A percentile compares a stretch with the other conserved stretches of the same genome.
Evolutionary conservation across 2,329 filamentous ascomycete species (phyloP).

Genomic region (Penicillium expansum): DNA sequence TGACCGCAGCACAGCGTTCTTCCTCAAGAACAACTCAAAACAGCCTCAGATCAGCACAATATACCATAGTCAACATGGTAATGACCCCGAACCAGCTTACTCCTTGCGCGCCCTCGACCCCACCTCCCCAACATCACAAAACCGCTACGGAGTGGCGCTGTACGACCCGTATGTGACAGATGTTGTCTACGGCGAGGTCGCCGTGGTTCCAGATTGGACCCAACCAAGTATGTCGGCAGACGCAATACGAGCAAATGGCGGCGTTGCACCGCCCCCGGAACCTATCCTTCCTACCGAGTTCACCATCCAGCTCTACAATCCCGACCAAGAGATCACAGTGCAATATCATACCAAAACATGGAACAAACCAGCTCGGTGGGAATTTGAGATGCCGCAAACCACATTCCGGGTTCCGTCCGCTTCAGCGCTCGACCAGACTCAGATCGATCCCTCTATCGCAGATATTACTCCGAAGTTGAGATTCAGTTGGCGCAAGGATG

Average conservation of each 20-base stretch:
- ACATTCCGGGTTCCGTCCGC: slow-evolving; percentile 78
- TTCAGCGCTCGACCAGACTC: slow-evolving; percentile 73
- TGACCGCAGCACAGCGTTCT: slow-evolving; percentile 51
- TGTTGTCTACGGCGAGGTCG: slow-evolving; percentile 81
- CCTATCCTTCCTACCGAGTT: slow-evolving; percentile 76
- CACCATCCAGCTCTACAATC: slow-evolving; percentile 87
- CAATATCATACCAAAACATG: slow-evolving; percentile 69
- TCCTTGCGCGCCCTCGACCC: slow-evolving; percentile 75
- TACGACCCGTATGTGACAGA: slow-evolving; percentile 78
- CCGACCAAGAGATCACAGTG: slow-evolving; percentile 76
- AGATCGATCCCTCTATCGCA: slow-evolving; percentile 57
- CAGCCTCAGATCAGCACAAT: slow-evolving; percentile 39
- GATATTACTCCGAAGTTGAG: slow-evolving; percentile 67
- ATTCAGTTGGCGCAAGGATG: slow-evolving; percentile 88
- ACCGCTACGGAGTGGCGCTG: slow-evolving; percentile 82
- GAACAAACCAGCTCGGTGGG: slow-evolving; percentile 78
- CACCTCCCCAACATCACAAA: slow-evolving; percentile 64
- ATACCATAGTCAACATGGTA: slow-evolving; percentile 66
- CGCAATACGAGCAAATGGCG: slow-evolving; percentile 69
- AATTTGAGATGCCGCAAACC: slow-evolving; percentile 86
- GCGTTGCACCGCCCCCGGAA: slow-evolving; percentile 62
- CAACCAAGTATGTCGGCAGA: slow-evolving; percentile 78
- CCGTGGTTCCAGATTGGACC: slow-evolving; percentile 80
- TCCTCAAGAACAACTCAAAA: slow-evolving; percentile 52
- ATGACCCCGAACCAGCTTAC: slow-evolving; percentile 76